Conservation (phyloP, 495 filamentous ascomycete genomes). For the Viridothelium virens region DNA sequence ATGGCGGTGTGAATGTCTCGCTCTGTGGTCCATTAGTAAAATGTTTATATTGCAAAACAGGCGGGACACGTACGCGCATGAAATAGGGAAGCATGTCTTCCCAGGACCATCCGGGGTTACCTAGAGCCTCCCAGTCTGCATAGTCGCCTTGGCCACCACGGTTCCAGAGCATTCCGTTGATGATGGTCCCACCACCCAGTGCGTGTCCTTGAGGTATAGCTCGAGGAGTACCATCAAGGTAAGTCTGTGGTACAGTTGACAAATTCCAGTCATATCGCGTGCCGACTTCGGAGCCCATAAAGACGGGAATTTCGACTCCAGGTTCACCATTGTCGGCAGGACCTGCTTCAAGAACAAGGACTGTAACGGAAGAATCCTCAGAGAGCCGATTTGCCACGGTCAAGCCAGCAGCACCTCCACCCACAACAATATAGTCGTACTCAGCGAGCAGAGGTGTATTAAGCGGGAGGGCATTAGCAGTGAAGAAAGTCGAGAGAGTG, state of each 20-base stretch:
- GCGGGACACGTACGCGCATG: conserved; percentile 10
- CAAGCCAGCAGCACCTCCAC: conserved; percentile 27
- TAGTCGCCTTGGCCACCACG: conserved; percentile 18
- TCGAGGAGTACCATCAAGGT: conserved; percentile 21
- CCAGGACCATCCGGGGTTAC: conserved; percentile 21
- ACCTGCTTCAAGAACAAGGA: conserved; percentile 28
- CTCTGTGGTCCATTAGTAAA: conserved; percentile 9
- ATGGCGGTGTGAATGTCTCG: conserved; percentile 19
- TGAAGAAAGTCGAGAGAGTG: conserved; percentile 10
- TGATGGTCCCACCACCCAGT: conserved; percentile 19
- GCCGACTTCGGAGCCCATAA: conserved; percentile 24
- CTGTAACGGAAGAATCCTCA: conserved; percentile 10
- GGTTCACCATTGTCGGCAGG: conserved; percentile 18
- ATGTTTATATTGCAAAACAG: not conserved
- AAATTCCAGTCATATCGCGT: conserved; percentile 26
- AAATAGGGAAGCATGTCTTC: conserved; percentile 19
- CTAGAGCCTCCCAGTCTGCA: conserved; percentile 19
- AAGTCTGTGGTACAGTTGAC: conserved; percentile 20
- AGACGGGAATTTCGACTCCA: conserved; percentile 17
- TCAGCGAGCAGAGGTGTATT: conserved; percentile 22
- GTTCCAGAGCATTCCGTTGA: conserved; percentile 22
- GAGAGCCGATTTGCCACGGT: conserved; percentile 27
- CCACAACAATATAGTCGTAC: conserved; percentile 26
- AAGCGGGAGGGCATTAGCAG: conserved; percentile 17
- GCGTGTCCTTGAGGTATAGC: conserved; percentile 22